Evolutionary conservation across 148 eudicot species (phyloP).

Genomic region (Hydrangea macrophylla): DNA sequence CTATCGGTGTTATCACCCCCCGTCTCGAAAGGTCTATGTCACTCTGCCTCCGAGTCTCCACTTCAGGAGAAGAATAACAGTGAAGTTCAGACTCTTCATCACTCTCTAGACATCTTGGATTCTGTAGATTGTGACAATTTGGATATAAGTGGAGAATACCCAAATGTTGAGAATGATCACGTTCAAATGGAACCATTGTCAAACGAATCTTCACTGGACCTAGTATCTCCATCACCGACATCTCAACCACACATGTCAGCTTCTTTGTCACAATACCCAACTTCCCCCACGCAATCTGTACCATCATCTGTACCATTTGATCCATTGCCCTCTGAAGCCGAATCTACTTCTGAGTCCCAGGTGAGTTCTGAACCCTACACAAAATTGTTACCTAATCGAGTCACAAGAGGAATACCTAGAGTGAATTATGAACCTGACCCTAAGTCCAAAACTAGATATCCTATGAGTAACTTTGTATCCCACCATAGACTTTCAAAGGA

Average conservation of each 20-base stretch:
- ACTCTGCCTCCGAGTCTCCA: neutral
- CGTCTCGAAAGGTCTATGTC: neutral
- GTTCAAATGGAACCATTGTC: neutral
- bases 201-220: neutral
- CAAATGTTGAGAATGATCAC: too few species aligned
- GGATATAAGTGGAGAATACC: too few species aligned
- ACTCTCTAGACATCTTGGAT: neutral
- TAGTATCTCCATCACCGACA: neutral
- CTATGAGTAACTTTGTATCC: conserved; percentile 6
- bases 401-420: conserved; percentile 10
- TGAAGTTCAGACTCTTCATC: neutral
- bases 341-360: neutral
- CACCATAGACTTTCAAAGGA: too few species aligned
- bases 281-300: neutral
- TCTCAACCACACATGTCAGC: too few species aligned
- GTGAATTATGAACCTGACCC: neutral
- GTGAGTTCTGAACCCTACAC: conserved; percentile 1
- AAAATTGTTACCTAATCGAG: neutral
- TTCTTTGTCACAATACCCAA: neutral
- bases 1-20: conserved; percentile 1
- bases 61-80: conserved; percentile 6
- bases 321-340: neutral
- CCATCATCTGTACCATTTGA: too few species aligned
- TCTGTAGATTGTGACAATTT: neutral
- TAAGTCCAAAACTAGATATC: neutral